Conservation (phyloP, 2,329 filamentous ascomycete genomes). For the Metarhizium album region DNA sequence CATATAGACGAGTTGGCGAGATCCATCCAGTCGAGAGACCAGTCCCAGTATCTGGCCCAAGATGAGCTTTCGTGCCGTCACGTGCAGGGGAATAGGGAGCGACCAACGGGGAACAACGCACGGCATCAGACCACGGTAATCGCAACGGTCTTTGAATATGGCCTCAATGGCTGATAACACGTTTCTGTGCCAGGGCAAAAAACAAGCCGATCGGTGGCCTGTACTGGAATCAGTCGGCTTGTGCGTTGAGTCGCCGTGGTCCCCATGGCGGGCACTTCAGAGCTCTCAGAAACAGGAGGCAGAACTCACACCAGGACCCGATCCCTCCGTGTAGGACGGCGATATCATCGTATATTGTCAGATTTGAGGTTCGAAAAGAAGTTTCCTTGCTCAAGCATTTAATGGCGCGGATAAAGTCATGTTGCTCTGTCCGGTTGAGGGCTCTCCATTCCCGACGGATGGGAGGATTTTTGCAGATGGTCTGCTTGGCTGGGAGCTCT, state of each 20-base stretch:
- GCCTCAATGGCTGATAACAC: background rate
- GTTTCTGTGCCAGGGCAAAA: slow-evolving; percentile 5
- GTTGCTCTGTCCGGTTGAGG: background rate
- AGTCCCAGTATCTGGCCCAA: slow-evolving; percentile 5
- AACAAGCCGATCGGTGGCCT: slow-evolving; percentile 6
- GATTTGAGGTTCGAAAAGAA: background rate
- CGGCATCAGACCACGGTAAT: background rate
- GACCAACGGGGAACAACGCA: no score
- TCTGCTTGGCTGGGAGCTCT: background rate
- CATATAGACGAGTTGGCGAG: slow-evolving; percentile 10
- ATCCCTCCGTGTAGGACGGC: slow-evolving; percentile 4
- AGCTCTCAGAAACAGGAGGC: no score
- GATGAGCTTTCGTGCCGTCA: background rate
- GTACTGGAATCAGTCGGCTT: background rate
- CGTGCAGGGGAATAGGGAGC: background rate
- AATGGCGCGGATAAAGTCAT: slow-evolving; percentile 1
- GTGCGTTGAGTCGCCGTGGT: background rate
- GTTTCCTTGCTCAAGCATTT: background rate
- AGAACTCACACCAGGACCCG: slow-evolving; percentile 4
- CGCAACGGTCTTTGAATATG: background rate
- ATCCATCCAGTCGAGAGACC: slow-evolving; percentile 11
- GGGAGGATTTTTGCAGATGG: background rate
- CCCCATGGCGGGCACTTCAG: background rate
- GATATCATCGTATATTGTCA: slow-evolving; percentile 4
- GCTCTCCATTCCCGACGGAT: slow-evolving; percentile 4